Evolutionary conservation across 371 early-diverging fungal species (phyloP), one percentile per base, ranked within the genome.

Genomic region (Mortierella sp.): DNA sequence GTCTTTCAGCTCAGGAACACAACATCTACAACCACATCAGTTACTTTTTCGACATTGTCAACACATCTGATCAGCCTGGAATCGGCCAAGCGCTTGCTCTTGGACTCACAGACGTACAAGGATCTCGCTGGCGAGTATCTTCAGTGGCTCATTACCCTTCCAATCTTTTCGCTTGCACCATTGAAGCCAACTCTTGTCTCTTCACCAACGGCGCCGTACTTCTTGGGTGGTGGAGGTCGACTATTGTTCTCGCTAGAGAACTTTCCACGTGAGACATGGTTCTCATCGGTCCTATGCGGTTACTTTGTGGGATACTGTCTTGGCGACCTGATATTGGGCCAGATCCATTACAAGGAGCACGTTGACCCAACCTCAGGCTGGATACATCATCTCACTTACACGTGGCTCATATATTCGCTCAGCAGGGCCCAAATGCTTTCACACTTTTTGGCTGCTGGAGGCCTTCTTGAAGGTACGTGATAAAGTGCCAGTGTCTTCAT

Each of bases 181-280:
- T 57, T 65, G 47, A 53, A 56, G 13, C 61, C 65, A 10, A 24
- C 70, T 0, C 55, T 37, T 12, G 17, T 60, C 16, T 37, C 24
- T 21, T 61, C 66, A 0, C n/a, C 40, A 7, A 49, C 44, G 22
- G 61, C 65, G 14, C 66, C 72, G 5, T 65, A 65, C 34, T 71
- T 57, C 25, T 27, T 72, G 27, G 73, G 73, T 16, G 73, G 73
- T 1, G 73, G 73, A 29, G 73, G 73, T 14, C 48, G 73, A 14
- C 41, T 72, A 2, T 19, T 72, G 7, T 21, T 66, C 49, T 72
- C 73, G 28, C 16, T 66, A 41, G 73, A 66, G 48, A 63, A 63
- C 31, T 70, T 59, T 28, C 71, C 64, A 1, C 63, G 60, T 2
- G 66, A 62, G 25, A 44, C 54, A 0, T 52, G 57, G 31, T 50